Base-by-base conservation (phyloP, 805 yeast genomes). In the Candida quercuum region DNA sequence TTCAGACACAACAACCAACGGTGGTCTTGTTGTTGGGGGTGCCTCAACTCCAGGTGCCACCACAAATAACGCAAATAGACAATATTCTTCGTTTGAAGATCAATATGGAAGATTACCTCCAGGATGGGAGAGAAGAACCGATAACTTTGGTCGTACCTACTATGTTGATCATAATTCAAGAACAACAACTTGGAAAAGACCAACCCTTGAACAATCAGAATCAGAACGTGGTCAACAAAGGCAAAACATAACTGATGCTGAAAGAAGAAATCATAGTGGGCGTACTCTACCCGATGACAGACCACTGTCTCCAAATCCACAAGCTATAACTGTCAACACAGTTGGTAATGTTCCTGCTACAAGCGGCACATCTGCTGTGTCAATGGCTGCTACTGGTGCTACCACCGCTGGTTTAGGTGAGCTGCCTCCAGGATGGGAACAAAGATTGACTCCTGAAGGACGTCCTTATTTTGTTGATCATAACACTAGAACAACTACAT, bases 111-210 rank as follows among this genome's bases (percentile, higher is more conserved):
- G 96, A 57, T 71, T 93, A 49, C 99, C 99, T 3, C 87, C 96
- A 6, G 99, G 99, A 4, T 93, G 99, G 98, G 99, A 93, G 63
- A 80, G 99, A 52, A 77, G 99, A 64, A 89, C 98, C 1, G 99
- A 93, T 61, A 87, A 88, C 61, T 86, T 88, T 55, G 99, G 99
- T 21, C 78, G 99, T 57, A 91, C 98, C 1, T 93, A 93, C 64
- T 93, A 91, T 59, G 99, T 93, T 26, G 99, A 93, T 64, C 99
- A 93, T 66, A 88, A 91, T 61, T 86, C 96, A 16, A 80, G 97
- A 64, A 86, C 96, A 8, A 93, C 99, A 8, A 91, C 99, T n/a
- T 93, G 99, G 99, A 88, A 85, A 53, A 76, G 99, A 52, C 99
- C 99, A 22, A 80, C 93, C 3, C 59, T 80, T 47, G 91, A 83